Evolutionary conservation across 2,329 filamentous ascomycete genomes (phyloP).

Genomic region (Diaporthe humulicola): DNA sequence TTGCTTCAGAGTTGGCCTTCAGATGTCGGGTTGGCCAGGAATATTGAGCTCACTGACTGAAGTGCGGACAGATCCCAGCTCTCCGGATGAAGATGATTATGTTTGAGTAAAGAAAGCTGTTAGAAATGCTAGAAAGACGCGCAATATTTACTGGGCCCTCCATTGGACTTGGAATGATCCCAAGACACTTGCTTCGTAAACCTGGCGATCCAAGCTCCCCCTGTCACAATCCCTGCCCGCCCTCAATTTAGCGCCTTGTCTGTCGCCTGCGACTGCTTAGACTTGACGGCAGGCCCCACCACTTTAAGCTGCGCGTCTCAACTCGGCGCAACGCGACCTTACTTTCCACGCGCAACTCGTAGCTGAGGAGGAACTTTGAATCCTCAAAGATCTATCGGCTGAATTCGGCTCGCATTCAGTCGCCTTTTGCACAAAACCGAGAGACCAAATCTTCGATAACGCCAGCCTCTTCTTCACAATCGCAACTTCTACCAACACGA

Average conservation of each 20-base stretch:
- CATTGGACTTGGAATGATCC: conserved; percentile 14
- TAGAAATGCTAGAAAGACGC: neutral
- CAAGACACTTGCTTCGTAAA: conserved; percentile 9
- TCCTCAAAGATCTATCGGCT: neutral
- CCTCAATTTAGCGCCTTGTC: conserved; percentile 23
- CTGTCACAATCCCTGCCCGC: neutral
- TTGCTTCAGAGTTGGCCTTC: neutral
- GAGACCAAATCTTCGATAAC: too few species aligned
- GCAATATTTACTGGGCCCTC: conserved; percentile 10
- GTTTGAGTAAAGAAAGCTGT: neutral
- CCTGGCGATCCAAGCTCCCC: conserved; percentile 30
- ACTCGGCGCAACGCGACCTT: conserved; percentile 31
- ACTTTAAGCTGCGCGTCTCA: conserved; percentile 37
- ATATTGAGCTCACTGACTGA: neutral
- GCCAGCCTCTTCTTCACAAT: neutral
- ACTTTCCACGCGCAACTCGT: conserved; percentile 14
- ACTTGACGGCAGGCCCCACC: conserved; percentile 24
- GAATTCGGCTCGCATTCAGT: too few species aligned
- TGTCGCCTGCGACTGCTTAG: neutral
- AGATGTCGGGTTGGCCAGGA: neutral
- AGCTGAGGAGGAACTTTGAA: neutral
- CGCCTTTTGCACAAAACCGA: neutral
- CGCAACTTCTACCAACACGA: conserved; percentile 11
- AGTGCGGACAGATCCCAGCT: neutral
- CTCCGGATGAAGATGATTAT: neutral